Evolutionary conservation across 2,329 filamentous ascomycete species (phyloP).

Genomic region (Didymella glomerata): DNA sequence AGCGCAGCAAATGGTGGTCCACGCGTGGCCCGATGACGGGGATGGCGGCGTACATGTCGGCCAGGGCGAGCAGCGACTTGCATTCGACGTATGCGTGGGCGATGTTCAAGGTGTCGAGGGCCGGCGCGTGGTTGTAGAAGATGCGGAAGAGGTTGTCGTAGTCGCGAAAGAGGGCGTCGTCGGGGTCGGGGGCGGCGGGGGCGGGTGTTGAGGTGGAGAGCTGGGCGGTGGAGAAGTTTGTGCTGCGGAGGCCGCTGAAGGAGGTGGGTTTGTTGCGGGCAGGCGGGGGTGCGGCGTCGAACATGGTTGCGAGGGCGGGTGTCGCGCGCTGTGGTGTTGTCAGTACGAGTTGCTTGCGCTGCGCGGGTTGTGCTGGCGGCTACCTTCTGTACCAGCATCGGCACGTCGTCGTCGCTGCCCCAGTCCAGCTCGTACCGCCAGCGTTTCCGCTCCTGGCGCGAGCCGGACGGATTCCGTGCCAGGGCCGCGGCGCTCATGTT

Average conservation of each 20-base stretch:
- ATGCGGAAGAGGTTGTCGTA: constrained; percentile 96
- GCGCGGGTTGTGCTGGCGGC: not conserved
- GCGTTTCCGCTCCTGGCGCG: constrained; percentile 62
- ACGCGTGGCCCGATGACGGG: constrained; percentile 87
- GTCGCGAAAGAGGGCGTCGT: constrained; percentile 81
- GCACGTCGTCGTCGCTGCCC: constrained; percentile 75
- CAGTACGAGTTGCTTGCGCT: constrained; percentile 7
- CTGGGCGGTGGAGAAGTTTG: constrained; percentile 52
- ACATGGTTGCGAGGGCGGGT: constrained; percentile 60
- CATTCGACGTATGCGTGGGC: constrained; percentile 93
- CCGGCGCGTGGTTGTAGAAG: constrained; percentile 91
- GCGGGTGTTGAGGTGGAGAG: constrained; percentile 29
- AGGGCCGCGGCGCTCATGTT: constrained; percentile 45
- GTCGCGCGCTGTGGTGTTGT: constrained; percentile 16
- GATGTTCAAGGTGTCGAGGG: constrained; percentile 85
- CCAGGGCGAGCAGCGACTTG: constrained; percentile 85
- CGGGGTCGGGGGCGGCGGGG: constrained; percentile 63
- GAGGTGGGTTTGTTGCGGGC: constrained; percentile 72
- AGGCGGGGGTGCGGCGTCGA: constrained; percentile 57
- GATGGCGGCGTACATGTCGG: constrained; percentile 94
- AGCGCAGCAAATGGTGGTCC: constrained; percentile 92
- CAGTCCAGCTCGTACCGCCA: constrained; percentile 92
- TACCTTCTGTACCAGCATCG: constrained; percentile 87
- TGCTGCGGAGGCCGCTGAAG: constrained; percentile 69
- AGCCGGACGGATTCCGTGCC: constrained; percentile 52